Evolutionary conservation across 2,329 filamentous ascomycete species (phyloP).

Genomic region (Chlorencoelia australis): DNA sequence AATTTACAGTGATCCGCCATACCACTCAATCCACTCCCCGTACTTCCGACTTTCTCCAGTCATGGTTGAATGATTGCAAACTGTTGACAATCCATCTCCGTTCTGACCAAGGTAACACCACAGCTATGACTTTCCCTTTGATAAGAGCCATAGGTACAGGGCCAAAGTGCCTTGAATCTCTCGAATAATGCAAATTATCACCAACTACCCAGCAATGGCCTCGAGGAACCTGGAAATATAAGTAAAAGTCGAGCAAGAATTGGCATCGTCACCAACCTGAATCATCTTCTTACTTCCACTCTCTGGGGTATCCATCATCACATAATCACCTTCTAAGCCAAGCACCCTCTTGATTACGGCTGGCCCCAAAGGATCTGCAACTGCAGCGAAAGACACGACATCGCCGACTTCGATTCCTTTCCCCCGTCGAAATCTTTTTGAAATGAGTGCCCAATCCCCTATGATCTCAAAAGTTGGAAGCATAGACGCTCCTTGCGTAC

Average conservation of each 20-base stretch:
- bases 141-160: slow-evolving; percentile 79
- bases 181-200: slow-evolving; percentile 74
- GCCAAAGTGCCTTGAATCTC: slow-evolving; percentile 80
- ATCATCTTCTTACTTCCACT: slow-evolving; percentile 40
- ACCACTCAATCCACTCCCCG: too few species aligned
- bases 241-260: too few species aligned
- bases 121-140: slow-evolving; percentile 68
- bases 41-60: too few species aligned
- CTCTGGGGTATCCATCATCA: slow-evolving; percentile 53
- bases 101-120: slow-evolving; percentile 40
- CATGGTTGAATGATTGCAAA: slow-evolving; percentile 31
- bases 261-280: slow-evolving; percentile 34
- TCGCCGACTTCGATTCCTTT: slow-evolving; percentile 67
- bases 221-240: slow-evolving; percentile 62
- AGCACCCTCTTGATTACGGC: slow-evolving; percentile 60
- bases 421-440: slow-evolving; percentile 58
- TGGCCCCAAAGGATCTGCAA: slow-evolving; percentile 46
- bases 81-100: slow-evolving; percentile 40
- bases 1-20: too few species aligned
- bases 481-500: slow-evolving; percentile 72
- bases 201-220: slow-evolving; percentile 89
- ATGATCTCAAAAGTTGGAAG: slow-evolving; percentile 65
- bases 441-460: slow-evolving; percentile 61
- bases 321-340: slow-evolving; percentile 49
- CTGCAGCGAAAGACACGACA: slow-evolving; percentile 69